Evolutionary conservation across 495 filamentous ascomycete species (phyloP).

Genomic region (Aspergillus coremiiformis): DNA sequence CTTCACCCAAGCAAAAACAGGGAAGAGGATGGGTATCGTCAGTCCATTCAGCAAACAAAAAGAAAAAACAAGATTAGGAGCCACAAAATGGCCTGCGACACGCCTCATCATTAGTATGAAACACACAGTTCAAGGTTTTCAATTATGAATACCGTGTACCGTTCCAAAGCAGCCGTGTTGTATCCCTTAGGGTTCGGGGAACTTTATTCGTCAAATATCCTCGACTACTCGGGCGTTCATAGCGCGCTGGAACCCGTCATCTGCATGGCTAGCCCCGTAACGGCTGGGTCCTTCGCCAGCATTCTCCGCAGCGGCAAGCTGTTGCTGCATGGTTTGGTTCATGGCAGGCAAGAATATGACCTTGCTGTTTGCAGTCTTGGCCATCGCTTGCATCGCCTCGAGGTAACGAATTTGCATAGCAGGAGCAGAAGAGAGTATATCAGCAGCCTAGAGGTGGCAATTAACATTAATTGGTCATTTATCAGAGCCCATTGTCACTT

Average conservation of each 20-base stretch:
- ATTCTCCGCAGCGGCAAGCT: conserved; percentile 45
- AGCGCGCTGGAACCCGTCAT: conserved; percentile 68
- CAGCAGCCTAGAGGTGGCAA: conserved; percentile 53
- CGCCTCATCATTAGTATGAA: conserved; percentile 1
- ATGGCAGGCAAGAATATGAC: conserved; percentile 86
- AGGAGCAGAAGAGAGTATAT: conserved; percentile 86
- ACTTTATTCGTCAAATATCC: conserved; percentile 57
- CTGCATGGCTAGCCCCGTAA: conserved; percentile 31
- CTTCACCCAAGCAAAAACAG: neutral
- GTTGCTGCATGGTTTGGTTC: conserved; percentile 41
- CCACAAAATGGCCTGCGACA: conserved; percentile 5
- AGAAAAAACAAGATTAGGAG: conserved; percentile 6
- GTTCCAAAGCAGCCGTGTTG: neutral
- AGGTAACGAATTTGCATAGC: conserved; percentile 99
- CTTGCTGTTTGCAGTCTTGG: conserved; percentile 90
- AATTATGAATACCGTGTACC: conserved; percentile 11
- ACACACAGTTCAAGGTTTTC: neutral
- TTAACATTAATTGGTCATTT: neutral
- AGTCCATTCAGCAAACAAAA: conserved; percentile 10
- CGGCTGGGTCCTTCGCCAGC: conserved; percentile 53
- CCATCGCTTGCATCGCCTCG: conserved; percentile 99
- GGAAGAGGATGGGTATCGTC: conserved; percentile 38
- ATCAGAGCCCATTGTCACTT: neutral
- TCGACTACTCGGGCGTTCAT: conserved; percentile 82
- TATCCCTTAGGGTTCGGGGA: neutral